A percentile compares a stretch with the other conserved stretches of the same genome.
phyloP scores from a whole-genome alignment of 805 yeast genomes.

The Cyberlindnera mississippiensis region DNA sequence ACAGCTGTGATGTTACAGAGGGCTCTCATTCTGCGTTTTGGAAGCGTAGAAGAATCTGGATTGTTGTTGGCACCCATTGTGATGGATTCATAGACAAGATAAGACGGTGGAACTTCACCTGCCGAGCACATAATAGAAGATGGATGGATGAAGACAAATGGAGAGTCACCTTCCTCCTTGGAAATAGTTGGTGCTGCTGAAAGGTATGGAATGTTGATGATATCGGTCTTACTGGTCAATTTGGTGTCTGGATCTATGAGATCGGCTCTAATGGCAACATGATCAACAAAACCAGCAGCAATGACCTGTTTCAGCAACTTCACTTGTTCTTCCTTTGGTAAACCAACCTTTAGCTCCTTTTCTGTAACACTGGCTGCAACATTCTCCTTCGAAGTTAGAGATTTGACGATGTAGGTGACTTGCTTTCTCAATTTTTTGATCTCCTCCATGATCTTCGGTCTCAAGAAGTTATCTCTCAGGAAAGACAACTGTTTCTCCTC shows the following conservation, averaged over 20 bases:
- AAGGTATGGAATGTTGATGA: constrained; percentile 61
- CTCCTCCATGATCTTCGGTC: constrained; percentile 83
- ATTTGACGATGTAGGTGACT: constrained; percentile 66
- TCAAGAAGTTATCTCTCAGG: constrained; percentile 57
- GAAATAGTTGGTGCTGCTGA: constrained; percentile 43
- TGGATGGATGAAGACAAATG: constrained; percentile 76
- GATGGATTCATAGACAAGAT: constrained; percentile 67
- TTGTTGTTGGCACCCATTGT: constrained; percentile 47
- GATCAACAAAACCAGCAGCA: constrained; percentile 90
- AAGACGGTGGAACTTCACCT: constrained; percentile 77
- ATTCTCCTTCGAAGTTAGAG: constrained; percentile 56
- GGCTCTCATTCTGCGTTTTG: constrained; percentile 63
- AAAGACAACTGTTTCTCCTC: constrained; percentile 42
- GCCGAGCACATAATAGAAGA: constrained; percentile 54
- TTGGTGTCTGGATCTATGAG: constrained; percentile 57
- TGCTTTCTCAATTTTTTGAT: constrained; percentile 78
- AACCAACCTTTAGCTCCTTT: constrained; percentile 48
- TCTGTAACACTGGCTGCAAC: constrained; percentile 46
- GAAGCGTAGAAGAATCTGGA: constrained; percentile 38
- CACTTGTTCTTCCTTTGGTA: constrained; percentile 68
- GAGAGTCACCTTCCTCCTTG: constrained; percentile 38
- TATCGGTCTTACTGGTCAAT: constrained; percentile 52
- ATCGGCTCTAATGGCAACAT: constrained; percentile 83
- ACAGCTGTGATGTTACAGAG: constrained; percentile 72
- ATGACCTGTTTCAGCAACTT: constrained; percentile 86